Conservation (phyloP, 345 rosid genomes). For the Melaleuca quinquenervia region DNA sequence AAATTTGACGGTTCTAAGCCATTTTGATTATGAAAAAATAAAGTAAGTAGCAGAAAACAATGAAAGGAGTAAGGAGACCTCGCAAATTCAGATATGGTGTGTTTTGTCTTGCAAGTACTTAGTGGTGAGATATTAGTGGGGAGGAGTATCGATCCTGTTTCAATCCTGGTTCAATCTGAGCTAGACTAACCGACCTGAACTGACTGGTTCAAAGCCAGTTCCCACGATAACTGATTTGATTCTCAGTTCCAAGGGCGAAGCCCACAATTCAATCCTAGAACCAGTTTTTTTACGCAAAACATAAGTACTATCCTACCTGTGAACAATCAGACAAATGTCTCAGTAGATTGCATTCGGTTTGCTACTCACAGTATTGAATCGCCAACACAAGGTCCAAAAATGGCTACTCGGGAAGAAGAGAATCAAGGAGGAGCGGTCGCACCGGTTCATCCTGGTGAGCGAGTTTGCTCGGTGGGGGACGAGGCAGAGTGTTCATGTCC, state of each 20-base stretch:
- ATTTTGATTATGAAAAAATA: background rate
- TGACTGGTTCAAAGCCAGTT: background rate
- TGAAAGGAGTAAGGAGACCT: background rate
- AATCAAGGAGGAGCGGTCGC: slow-evolving; percentile 37
- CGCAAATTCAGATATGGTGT: background rate
- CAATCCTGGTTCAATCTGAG: too few relatives aligned
- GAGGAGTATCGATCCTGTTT: too few relatives aligned
- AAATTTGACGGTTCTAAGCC: background rate
- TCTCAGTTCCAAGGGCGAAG: background rate
- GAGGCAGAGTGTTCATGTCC: slow-evolving; percentile 35
- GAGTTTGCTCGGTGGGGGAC: slow-evolving; percentile 32
- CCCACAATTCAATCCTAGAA: background rate
- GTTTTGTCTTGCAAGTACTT: background rate
- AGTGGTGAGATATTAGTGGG: background rate
- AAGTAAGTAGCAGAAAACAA: background rate
- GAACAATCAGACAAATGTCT: background rate
- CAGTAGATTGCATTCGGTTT: background rate
- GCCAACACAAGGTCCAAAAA: background rate
- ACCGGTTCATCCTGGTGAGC: slow-evolving; percentile 35
- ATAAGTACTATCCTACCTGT: background rate
- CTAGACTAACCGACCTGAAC: too few relatives aligned
- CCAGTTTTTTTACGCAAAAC: background rate
- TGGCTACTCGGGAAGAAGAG: slow-evolving; percentile 5
- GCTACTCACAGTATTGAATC: background rate
- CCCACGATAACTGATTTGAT: background rate